Evolutionary conservation across 495 filamentous ascomycete species (phyloP), one percentile per base, ranked within the genome.

Genomic region (Neurospora sp.): DNA sequence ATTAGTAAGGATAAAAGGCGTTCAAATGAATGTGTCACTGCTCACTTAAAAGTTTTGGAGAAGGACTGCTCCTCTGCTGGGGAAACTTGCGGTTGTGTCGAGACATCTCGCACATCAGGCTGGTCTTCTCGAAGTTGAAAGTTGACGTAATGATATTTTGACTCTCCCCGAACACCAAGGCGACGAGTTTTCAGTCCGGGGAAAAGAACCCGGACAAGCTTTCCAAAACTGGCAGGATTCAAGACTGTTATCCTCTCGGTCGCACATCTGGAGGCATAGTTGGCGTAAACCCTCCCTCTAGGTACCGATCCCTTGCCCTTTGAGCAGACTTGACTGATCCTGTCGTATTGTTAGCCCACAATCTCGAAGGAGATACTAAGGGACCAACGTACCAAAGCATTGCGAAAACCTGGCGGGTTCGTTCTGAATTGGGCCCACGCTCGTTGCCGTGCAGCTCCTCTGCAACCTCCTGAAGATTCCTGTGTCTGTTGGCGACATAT

Each of bases 61-160:
- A 83, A 82, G 31, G 76, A 75, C 6, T 76, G n/a, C 39, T 75
- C 70, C 12, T 87, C 84, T 6, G 79, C 76, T 16, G 86, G 78
- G 8, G 83, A 81, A 9, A 85, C 77, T 0, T 77, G 76, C 7
- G 82, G 80, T 49, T 82, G 84, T 9, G 74, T 74, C 20, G 78
- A 77, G 0, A 76, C 49, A 18, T 85, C 84, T n/a, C 79, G 79
- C 6, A 83, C 72, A 7, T 87, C 86, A n/a, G 83, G 83, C 74
- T 87, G 83, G 70, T 91, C 90, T 39, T 92, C 89, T 27, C 84
- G 87, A 40, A 97, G 86, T 3, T 88, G 89, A 79, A 97, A 90
- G 79, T 95, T 93, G 62, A 96, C 93, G 79, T 99, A 99, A 79
- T 99, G 96, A 81, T 99, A 99, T 81, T 99, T 99, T 6, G 96